These are phyloP conservation scores for Lenwebbia sp. DNA, from an alignment of 345 rosid genomes.

Conservation along the genomic window DNA sequence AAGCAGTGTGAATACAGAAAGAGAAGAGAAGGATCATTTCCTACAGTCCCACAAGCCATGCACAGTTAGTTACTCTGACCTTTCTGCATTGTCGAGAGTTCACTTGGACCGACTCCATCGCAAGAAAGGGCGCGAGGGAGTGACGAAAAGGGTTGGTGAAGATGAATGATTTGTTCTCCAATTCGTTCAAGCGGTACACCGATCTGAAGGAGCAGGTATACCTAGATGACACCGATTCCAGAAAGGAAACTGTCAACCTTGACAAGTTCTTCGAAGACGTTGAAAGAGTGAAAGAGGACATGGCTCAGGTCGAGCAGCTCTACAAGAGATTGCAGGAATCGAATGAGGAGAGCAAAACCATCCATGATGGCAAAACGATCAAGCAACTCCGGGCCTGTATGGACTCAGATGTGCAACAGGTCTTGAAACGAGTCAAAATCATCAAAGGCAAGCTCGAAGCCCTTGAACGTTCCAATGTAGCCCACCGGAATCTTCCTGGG, in stretches of 20 bases:
- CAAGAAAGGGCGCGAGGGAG: not conserved
- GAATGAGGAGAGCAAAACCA: constrained; percentile 58
- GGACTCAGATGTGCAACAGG: constrained; percentile 56
- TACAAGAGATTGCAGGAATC: constrained; percentile 62
- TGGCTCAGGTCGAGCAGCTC: constrained; percentile 41
- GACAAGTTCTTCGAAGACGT: constrained; percentile 75
- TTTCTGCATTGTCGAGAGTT: not conserved
- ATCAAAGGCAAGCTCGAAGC: constrained; percentile 69
- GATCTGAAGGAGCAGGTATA: constrained; percentile 50
- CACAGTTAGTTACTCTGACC: not conserved
- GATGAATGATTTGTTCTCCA: constrained; percentile 82
- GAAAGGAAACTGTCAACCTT: constrained; percentile 45
- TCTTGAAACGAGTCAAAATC: constrained; percentile 51
- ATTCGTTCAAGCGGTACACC: constrained; percentile 66
- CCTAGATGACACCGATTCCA: constrained; percentile 56
- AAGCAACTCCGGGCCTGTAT: constrained; percentile 46
- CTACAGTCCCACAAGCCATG: not conserved
- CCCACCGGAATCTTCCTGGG: constrained; percentile 42
- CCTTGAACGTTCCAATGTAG: constrained; percentile 52
- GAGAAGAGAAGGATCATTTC: not conserved
- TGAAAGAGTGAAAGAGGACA: constrained; percentile 64
- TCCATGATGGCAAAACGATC: constrained; percentile 51
- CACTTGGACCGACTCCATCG: not conserved
- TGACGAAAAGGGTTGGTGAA: not conserved
- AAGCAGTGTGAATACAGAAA: not conserved